These are phyloP conservation scores for Colletotrichum sojae DNA, from an alignment of 2,329 filamentous ascomycete species.

Conservation along the genomic window DNA sequence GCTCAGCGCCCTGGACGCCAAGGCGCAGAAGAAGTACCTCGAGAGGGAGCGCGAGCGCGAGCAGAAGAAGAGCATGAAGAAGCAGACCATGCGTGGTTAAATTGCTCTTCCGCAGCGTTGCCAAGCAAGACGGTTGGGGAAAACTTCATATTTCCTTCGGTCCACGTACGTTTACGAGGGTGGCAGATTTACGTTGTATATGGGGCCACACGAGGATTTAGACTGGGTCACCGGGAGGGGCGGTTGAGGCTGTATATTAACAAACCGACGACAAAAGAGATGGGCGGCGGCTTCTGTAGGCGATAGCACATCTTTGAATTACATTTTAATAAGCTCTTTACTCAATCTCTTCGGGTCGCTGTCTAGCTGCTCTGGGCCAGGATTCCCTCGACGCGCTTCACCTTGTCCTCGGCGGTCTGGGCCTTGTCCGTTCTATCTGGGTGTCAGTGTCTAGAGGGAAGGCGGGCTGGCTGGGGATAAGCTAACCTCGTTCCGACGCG, in stretches of 20 bases:
- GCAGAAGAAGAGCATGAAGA: constrained; percentile 68
- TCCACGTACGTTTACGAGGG: too few species aligned
- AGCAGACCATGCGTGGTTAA: constrained; percentile 67
- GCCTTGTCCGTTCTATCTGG: constrained; percentile 82
- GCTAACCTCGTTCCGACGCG: constrained; percentile 82
- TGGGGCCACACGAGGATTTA: constrained; percentile 16
- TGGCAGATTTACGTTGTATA: constrained; percentile 20
- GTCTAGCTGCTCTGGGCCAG: constrained; percentile 51
- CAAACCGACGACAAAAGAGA: constrained; percentile 23
- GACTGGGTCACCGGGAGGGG: not conserved
- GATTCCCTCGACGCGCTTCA: constrained; percentile 71
- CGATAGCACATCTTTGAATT: constrained; percentile 30
- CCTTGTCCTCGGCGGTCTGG: constrained; percentile 86
- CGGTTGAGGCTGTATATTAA: constrained; percentile 28
- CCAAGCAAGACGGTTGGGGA: too few species aligned
- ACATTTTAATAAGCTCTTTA: constrained; percentile 30
- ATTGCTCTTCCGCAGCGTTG: not conserved
- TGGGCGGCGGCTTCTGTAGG: not conserved
- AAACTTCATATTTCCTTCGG: too few species aligned
- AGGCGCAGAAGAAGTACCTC: constrained; percentile 88
- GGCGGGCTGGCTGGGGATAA: not conserved
- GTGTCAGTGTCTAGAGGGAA: constrained; percentile 4
- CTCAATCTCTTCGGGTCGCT: not conserved
- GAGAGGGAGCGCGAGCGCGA: constrained; percentile 86
- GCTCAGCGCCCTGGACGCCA: constrained; percentile 81